These are phyloP conservation scores for Aspergillus cavernicola DNA, from an alignment of 495 filamentous ascomycete species.

Conservation along the genomic window DNA sequence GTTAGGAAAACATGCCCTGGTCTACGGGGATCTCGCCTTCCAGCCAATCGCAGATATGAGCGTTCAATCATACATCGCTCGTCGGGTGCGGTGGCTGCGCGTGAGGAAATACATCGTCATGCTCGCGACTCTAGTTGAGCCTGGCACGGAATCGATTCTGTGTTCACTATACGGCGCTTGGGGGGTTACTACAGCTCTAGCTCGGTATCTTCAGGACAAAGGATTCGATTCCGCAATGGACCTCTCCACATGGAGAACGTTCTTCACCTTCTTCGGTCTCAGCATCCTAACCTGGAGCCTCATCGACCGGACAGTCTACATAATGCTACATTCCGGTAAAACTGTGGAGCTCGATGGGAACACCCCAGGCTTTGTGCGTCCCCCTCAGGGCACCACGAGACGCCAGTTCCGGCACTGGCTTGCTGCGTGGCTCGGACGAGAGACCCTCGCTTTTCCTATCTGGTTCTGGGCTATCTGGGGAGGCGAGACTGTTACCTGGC, in stretches of 20 bases:
- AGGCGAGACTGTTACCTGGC: constrained; percentile 81
- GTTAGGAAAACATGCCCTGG: constrained; percentile 75
- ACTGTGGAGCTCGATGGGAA: constrained; percentile 69
- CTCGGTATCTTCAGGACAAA: constrained; percentile 51
- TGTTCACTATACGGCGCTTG: constrained; percentile 78
- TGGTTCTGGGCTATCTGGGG: constrained; percentile 84
- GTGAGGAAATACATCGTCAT: constrained; percentile 93
- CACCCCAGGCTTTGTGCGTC: constrained; percentile 68
- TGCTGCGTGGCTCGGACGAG: constrained; percentile 79
- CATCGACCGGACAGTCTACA: constrained; percentile 70
- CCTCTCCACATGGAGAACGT: constrained; percentile 62
- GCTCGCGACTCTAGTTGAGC: constrained; percentile 87
- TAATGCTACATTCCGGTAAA: constrained; percentile 63
- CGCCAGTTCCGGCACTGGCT: constrained; percentile 69
- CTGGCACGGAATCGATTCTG: constrained; percentile 84
- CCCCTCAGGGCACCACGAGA: constrained; percentile 28
- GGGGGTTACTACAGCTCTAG: constrained; percentile 65
- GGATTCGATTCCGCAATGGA: constrained; percentile 42
- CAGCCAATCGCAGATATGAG: constrained; percentile 85
- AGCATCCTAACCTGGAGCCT: constrained; percentile 67
- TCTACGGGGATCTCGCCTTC: constrained; percentile 80
- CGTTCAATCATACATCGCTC: constrained; percentile 72
- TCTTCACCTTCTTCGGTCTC: constrained; percentile 61
- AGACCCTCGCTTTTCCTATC: constrained; percentile 77
- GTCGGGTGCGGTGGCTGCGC: constrained; percentile 85